phyloP scores from a whole-genome alignment of 441 rosid species.

The Pelargonium australe region DNA sequence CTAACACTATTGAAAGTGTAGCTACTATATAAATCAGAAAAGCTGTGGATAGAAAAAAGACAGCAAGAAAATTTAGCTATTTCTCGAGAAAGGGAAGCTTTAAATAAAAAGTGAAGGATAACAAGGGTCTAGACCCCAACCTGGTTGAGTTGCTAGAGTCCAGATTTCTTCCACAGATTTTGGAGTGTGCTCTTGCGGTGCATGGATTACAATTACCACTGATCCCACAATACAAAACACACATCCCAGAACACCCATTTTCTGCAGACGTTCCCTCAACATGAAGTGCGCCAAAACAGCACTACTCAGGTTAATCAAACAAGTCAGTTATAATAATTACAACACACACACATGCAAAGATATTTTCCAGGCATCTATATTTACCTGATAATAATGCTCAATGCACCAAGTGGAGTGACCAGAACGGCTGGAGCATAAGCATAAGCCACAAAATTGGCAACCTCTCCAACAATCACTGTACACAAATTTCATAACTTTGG shows the following conservation, averaged over 20 bases:
- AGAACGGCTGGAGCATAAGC: slow-evolving; percentile 68
- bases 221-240: slow-evolving; percentile 61
- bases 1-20: slow-evolving; percentile 45
- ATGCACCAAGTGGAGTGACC: slow-evolving; percentile 66
- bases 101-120: not conserved
- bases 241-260: slow-evolving; percentile 60
- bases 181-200: slow-evolving; percentile 52
- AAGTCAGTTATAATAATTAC: slow-evolving; percentile 11
- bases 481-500: slow-evolving; percentile 18
- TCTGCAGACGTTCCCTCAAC: slow-evolving; percentile 47
- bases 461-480: slow-evolving; percentile 61
- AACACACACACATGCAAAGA: not conserved
- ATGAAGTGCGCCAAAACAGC: slow-evolving; percentile 63
- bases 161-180: slow-evolving; percentile 52
- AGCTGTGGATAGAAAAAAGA: slow-evolving; percentile 33
- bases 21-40: slow-evolving; percentile 53
- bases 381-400: slow-evolving; percentile 65
- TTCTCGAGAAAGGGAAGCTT: not conserved
- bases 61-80: slow-evolving; percentile 13
- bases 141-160: slow-evolving; percentile 56
- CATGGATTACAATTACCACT: slow-evolving; percentile 55
- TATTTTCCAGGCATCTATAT: not conserved
- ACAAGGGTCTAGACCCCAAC: slow-evolving; percentile 21
- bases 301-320: slow-evolving; percentile 29
- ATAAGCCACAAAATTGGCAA: slow-evolving; percentile 65